Evolutionary conservation across 805 yeast species (phyloP), one percentile per base, ranked within the genome.

Genomic region (Pichia californica): DNA sequence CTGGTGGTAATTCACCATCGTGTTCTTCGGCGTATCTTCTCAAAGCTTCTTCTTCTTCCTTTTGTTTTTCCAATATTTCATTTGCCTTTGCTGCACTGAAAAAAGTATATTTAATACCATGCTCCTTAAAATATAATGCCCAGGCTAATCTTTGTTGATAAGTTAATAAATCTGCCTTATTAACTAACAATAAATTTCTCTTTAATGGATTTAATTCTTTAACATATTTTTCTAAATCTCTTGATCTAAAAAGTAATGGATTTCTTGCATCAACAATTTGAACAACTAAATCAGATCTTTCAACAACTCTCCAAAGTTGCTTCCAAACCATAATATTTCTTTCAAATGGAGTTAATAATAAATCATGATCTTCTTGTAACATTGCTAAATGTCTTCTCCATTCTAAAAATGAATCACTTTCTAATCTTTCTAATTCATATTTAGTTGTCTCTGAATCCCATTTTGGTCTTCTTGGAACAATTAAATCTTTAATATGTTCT

Each of bases 251-350:
- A 47, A 88, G 70, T 46, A 89, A 66, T 5, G 99, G 99, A 59
- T 87, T 88, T 66, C 99, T 76, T 11, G 97, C 98, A 68, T 93
- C 99, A 25, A 93, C 98, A 68, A 93, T 93, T 62, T 93, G 99
- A 6, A 93, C 97, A 31, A 93, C 79, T 55, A 93, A 71, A 63
- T 91, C 96, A 20, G 93, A 86, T 59, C 98, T 78, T 64, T 93
- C 99, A 20, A 88, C 85, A 35, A 93, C 99, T 67, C 99, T 77
- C 99, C 99, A 93, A 52, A 93, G 70, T 66, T 93, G 99, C 60
- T 93, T 81, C 99, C 99, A 93, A 46, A 93, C 97, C 71, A 91
- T 96, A 51, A 93, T 71, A 62, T 93, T 93, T 69, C 99, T 79
- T 69, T 93, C 99, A 59, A 91, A 93, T 5, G 99, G 99, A 0